Conservation (phyloP, 2,329 filamentous ascomycete species). For the Beauveria brongniartii region DNA sequence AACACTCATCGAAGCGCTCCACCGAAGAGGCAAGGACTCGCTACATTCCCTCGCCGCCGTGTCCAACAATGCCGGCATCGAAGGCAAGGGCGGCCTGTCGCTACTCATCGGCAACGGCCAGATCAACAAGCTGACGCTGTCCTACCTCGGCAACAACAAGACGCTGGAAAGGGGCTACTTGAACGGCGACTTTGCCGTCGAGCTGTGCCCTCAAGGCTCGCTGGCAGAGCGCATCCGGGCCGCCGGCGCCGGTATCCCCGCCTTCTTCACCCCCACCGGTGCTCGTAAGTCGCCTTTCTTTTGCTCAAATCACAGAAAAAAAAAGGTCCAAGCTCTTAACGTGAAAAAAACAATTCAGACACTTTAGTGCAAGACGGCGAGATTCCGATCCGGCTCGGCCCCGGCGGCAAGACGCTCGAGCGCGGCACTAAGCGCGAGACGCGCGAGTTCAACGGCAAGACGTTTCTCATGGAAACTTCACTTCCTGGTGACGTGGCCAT, state of each 20-base stretch:
- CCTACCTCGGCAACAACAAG: conserved; percentile 73
- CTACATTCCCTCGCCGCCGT: conserved; percentile 66
- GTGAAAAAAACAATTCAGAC: conserved; percentile 25
- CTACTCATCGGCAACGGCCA: conserved; percentile 62
- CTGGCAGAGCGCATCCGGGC: conserved; percentile 65
- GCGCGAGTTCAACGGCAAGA: conserved; percentile 63
- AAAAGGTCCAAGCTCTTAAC: too few relatives aligned
- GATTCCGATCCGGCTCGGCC: conserved; percentile 55
- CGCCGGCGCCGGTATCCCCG: conserved; percentile 68
- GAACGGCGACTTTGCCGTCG: conserved; percentile 64
- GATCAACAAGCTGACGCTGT: conserved; percentile 63
- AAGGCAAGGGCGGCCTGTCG: conserved; percentile 60
- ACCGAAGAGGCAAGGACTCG: conserved; percentile 48
- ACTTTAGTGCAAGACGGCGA: conserved; percentile 61
- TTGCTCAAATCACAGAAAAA: too few relatives aligned
- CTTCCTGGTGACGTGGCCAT: conserved; percentile 71
- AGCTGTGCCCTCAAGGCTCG: conserved; percentile 70
- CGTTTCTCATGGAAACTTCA: conserved; percentile 70
- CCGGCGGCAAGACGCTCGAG: conserved; percentile 53
- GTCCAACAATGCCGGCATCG: conserved; percentile 71
- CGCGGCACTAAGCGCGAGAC: conserved; percentile 60
- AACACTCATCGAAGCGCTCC: conserved; percentile 63
- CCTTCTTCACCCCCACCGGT: conserved; percentile 73
- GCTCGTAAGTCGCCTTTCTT: conserved; percentile 39
- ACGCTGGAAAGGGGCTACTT: conserved; percentile 66